These are phyloP conservation scores for Pseudopyricularia javanii DNA, from an alignment of 2,329 filamentous ascomycete genomes.

Conservation along the genomic window DNA sequence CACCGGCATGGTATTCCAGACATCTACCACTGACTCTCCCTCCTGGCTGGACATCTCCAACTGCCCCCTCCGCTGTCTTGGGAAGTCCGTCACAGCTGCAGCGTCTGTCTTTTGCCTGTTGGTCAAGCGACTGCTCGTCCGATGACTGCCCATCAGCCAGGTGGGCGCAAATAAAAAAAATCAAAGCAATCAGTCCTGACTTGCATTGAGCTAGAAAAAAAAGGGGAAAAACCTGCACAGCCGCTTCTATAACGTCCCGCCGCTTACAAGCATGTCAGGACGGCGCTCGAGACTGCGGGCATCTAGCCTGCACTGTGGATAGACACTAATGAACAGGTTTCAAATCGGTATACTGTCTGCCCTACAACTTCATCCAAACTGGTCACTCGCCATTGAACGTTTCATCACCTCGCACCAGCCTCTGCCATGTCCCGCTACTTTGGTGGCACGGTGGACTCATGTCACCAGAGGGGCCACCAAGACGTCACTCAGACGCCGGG, in stretches of 20 bases:
- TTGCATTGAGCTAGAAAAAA: too few relatives aligned
- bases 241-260: too few relatives aligned
- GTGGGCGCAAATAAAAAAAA: too few relatives aligned
- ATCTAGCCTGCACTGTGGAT: background rate
- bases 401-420: conserved; percentile 1
- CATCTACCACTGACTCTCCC: background rate
- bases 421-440: background rate
- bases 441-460: background rate
- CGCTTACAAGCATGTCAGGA: too few relatives aligned
- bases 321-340: too few relatives aligned
- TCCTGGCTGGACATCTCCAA: background rate
- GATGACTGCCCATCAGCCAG: too few relatives aligned
- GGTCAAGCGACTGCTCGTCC: background rate
- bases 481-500: background rate
- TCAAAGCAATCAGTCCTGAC: too few relatives aligned
- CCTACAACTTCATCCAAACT: background rate
- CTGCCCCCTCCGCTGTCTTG: background rate
- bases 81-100: background rate
- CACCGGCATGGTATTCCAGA: background rate
- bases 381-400: conserved; percentile 1
- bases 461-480: background rate
- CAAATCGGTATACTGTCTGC: background rate
- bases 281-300: too few relatives aligned
- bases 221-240: too few relatives aligned
- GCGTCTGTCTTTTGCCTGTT: background rate